phyloP scores from a whole-genome alignment of 2,329 filamentous ascomycete genomes.

The Cordyceps cicadae region DNA sequence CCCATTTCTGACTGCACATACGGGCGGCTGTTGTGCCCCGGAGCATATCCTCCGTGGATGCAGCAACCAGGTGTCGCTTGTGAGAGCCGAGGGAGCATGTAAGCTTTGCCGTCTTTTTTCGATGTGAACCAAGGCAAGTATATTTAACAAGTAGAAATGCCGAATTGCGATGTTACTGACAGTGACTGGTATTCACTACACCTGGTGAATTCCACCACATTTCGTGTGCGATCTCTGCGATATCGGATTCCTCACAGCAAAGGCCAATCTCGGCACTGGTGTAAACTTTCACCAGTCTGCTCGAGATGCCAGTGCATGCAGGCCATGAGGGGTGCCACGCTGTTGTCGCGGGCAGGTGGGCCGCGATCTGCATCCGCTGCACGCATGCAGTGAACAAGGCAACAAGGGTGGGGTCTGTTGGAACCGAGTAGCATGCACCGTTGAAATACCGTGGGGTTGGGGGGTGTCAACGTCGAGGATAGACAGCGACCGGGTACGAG shows the following conservation, averaged over 20 bases:
- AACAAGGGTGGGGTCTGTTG: neutral
- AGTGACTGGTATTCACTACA: too few species aligned
- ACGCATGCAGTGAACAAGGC: neutral
- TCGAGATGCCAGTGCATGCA: too few species aligned
- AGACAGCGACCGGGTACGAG: neutral
- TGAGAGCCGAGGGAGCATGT: neutral
- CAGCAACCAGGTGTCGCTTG: neutral
- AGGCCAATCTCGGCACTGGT: too few species aligned
- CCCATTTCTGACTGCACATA: neutral
- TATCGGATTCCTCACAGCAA: too few species aligned
- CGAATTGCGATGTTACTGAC: neutral
- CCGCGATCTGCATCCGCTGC: conserved; percentile 7
- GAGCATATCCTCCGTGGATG: neutral
- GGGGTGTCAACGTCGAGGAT: neutral
- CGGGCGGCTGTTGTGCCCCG: neutral
- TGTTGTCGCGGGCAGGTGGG: neutral
- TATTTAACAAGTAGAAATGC: neutral
- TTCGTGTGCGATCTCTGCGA: too few species aligned
- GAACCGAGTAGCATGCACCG: neutral
- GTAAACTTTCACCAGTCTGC: too few species aligned
- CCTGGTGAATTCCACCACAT: too few species aligned
- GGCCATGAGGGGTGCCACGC: too few species aligned
- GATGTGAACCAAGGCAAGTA: neutral
- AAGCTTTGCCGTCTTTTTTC: neutral
- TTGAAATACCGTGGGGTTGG: neutral